Evolutionary conservation across 768 basidiomycete genomes (phyloP).

Genomic region (Podaxis carcinomalis): DNA sequence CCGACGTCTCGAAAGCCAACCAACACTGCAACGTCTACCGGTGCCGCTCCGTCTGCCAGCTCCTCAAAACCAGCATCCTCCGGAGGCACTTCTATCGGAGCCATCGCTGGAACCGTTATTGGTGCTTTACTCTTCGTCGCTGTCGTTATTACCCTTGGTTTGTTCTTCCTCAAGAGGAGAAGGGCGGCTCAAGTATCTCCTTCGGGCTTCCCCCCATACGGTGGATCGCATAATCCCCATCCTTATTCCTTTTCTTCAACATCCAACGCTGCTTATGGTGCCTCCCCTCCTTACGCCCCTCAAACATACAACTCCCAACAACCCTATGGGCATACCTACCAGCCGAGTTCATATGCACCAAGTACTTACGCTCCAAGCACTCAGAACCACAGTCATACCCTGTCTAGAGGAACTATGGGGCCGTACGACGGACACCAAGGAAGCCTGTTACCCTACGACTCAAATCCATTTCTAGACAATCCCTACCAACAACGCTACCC

Average conservation of each 20-base stretch:
- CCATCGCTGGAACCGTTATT: constrained; percentile 48
- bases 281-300: not conserved
- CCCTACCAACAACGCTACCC: constrained; percentile 7
- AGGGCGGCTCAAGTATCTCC: constrained; percentile 11
- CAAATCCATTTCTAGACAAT: constrained; percentile 26
- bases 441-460: constrained; percentile 14
- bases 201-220: constrained; percentile 8
- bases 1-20: constrained; percentile 19
- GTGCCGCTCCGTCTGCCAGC: constrained; percentile 12
- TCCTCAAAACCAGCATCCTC: not conserved
- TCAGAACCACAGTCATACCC: constrained; percentile 3
- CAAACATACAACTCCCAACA: not conserved
- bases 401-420: not conserved
- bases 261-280: not conserved
- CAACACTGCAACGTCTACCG: constrained; percentile 15
- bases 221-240: not conserved
- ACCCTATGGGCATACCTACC: constrained; percentile 2
- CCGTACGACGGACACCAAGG: not conserved
- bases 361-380: constrained; percentile 26
- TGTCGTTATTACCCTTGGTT: constrained; percentile 43
- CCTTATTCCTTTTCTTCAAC: constrained; percentile 7
- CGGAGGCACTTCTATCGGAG: constrained; percentile 33
- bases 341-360: not conserved
- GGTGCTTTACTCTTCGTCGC: constrained; percentile 51
- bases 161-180: constrained; percentile 43